Evolutionary conservation across 176 grass and related monocot species (phyloP), one percentile per base, ranked within the genome.

Genomic region (Alopecurus myosuroides): DNA sequence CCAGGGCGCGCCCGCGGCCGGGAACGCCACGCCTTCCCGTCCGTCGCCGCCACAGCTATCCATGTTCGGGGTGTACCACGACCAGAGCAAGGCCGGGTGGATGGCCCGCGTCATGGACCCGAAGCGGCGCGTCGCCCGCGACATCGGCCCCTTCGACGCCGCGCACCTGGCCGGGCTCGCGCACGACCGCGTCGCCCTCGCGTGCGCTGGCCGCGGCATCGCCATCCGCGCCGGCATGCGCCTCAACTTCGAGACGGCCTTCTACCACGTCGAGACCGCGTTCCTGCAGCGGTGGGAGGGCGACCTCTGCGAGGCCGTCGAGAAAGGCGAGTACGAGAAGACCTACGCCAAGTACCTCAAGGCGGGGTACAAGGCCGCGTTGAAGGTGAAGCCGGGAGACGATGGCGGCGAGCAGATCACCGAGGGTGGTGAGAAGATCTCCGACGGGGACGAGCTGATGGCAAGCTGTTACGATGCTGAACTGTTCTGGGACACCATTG

Each of bases 151-250:
- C 30, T 91, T 87, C 85, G 4, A 20, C 12, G 40, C 74, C 29
- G 10, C 22, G 51, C 81, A 81, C 62, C 62, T 42, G 69, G 85
- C 89, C 23, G 81, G 77, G 81, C 81, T 91, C 26, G 89, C 85
- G 61, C 70, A 87, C 60, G 89, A 91, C 77, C 85, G 89, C 33
- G 33, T 77, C 28, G 68, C 48, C 60, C 15, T 91, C 31, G 77
- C 81, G 55, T 41, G 7, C 84, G 53, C 26, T 13, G 66, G 65
- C 67, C 52, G 15, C 44, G 1, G n/a, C 20, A 25, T 69, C 58
- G 17, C 17, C 42, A 0, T 8, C 12, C 45, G 76, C 68, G 28
- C 22, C 42, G 0, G 11, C 35, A 74, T 56, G 17, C 36, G 35
- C 0, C 6, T 76, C 60, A 76, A 91, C 76, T 81, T 88, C 76